A percentile compares a stretch with the other conserved stretches of the same genome.
phyloP scores from a whole-genome alignment of 2,329 filamentous ascomycete species.

The Zalaria sp. region DNA sequence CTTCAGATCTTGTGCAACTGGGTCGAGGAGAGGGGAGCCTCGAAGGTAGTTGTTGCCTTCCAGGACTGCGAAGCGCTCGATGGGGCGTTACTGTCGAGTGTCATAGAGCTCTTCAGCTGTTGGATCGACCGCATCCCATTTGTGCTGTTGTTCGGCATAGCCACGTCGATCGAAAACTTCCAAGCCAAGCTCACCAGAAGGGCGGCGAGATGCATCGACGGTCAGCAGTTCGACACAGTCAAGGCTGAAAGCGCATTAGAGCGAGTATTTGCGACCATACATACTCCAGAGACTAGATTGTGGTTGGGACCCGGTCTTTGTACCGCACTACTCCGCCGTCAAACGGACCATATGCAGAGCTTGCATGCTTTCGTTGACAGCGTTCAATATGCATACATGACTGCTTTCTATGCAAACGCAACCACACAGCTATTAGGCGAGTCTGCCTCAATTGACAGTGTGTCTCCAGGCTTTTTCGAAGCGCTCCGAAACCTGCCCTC shows the following conservation, averaged over 20 bases:
- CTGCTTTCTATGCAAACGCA: slow-evolving; percentile 68
- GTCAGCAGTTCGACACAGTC: slow-evolving; percentile 63
- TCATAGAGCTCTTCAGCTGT: slow-evolving; percentile 51
- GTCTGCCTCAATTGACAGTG: no score
- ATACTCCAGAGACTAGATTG: slow-evolving; percentile 40
- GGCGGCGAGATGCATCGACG: slow-evolving; percentile 52
- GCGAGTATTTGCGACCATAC: slow-evolving; percentile 55
- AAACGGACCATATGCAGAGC: slow-evolving; percentile 64
- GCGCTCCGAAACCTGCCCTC: slow-evolving; percentile 36
- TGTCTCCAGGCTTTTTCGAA: slow-evolving; percentile 28
- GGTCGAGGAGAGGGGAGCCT: slow-evolving; percentile 37
- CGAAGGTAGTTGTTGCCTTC: slow-evolving; percentile 56
- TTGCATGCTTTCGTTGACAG: slow-evolving; percentile 58
- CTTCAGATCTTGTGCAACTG: slow-evolving; percentile 54
- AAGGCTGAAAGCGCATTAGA: slow-evolving; percentile 60
- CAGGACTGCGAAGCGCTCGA: slow-evolving; percentile 78
- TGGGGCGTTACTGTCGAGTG: slow-evolving; percentile 53
- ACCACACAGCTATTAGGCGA: no score
- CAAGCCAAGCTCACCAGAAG: slow-evolving; percentile 59
- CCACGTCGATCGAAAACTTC: slow-evolving; percentile 68
- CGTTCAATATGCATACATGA: slow-evolving; percentile 71
- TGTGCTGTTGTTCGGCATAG: slow-evolving; percentile 63
- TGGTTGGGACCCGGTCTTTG: slow-evolving; percentile 52
- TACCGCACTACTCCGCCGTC: slow-evolving; percentile 51
- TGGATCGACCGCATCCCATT: slow-evolving; percentile 70